These are phyloP conservation scores for Spinacia oleracea DNA, from an alignment of 179 eudicot species.

Conservation along the genomic window DNA sequence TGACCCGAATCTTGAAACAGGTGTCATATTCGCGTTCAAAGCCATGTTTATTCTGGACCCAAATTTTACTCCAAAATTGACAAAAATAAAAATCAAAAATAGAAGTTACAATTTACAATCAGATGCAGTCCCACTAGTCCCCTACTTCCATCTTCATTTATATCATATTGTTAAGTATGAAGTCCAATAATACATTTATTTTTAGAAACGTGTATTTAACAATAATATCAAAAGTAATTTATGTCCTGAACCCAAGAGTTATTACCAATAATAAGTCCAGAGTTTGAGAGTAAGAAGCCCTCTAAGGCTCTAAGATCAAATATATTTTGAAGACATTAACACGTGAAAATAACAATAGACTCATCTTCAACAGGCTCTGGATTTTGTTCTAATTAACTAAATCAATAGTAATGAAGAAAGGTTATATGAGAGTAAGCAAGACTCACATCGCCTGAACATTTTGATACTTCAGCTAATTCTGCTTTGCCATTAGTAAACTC, in stretches of 20 bases:
- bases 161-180: neutral
- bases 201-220: too few relatives aligned
- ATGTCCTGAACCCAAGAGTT: neutral
- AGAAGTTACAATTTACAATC: neutral
- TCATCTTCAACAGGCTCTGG: neutral
- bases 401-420: neutral
- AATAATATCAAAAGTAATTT: neutral
- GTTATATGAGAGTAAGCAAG: conserved; percentile 3
- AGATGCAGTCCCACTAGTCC: neutral
- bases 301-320: neutral
- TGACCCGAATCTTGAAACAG: neutral
- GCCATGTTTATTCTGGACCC: neutral
- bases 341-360: neutral
- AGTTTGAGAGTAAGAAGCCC: neutral
- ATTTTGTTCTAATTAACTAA: neutral
- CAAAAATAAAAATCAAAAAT: neutral
- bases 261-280: neutral
- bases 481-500: conserved; percentile 84
- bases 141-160: neutral
- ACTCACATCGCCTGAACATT: conserved; percentile 94
- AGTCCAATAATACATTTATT: neutral
- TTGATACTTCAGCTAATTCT: conserved; percentile 75
- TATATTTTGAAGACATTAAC: neutral
- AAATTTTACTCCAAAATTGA: neutral
- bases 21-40: neutral